A percentile compares a stretch with the other conserved stretches of the same genome.
Conservation (phyloP, 441 rosid species). For the Erysimum cheiri region DNA sequence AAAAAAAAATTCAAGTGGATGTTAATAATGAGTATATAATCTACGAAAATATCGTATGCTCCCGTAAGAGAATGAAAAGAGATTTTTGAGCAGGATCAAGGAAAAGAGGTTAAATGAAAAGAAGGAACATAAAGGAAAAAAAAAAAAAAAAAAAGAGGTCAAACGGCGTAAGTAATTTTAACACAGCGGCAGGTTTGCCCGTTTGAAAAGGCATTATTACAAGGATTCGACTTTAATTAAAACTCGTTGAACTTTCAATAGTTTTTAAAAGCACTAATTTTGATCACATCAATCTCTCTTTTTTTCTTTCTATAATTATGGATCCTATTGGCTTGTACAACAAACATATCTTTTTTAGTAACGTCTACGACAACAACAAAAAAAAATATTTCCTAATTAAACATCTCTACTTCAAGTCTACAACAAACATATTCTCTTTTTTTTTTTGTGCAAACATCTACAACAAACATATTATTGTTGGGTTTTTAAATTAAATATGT, state of each 20-base stretch:
- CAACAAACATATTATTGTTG: slow-evolving; percentile 6
- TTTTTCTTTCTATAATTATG: slow-evolving; percentile 9
- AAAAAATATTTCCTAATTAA: neutral
- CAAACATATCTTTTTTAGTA: neutral
- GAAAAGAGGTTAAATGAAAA: neutral
- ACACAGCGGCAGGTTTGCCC: slow-evolving; percentile 23
- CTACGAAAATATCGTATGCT: too few relatives aligned
- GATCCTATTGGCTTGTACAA: slow-evolving; percentile 17
- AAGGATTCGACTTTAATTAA: slow-evolving; percentile 35
- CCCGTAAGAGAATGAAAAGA: too few relatives aligned
- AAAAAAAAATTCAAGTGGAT: too few relatives aligned
- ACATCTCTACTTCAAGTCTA: neutral
- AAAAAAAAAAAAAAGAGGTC: neutral
- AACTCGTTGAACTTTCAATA: slow-evolving; percentile 42
- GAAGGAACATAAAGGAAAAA: neutral
- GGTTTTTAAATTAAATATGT: neutral
- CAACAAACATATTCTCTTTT: neutral
- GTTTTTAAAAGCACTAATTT: slow-evolving; percentile 29
- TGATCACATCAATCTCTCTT: slow-evolving; percentile 35
- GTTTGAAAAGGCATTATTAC: slow-evolving; percentile 30
- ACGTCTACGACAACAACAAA: too few relatives aligned
- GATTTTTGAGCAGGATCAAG: too few relatives aligned
- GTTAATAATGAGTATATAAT: too few relatives aligned
- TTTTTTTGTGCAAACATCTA: too few relatives aligned
- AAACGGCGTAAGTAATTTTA: slow-evolving; percentile 20